phyloP scores from a whole-genome alignment of 768 basidiomycete species.

The Serendipita sp. region DNA sequence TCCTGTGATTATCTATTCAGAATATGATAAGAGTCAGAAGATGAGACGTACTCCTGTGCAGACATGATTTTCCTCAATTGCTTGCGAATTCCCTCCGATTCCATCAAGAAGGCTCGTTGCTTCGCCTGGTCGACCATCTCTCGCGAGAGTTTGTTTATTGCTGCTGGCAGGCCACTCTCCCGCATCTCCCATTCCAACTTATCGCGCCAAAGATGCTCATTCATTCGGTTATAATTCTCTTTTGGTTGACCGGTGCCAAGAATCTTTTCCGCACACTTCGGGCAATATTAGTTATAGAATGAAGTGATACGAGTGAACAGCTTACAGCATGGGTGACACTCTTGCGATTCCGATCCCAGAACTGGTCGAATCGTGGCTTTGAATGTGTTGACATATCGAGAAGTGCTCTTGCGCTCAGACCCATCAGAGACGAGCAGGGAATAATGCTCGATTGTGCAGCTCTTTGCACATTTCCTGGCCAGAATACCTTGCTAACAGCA shows the following conservation, averaged over 20 bases:
- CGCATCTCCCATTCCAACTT: not conserved
- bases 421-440: conserved; percentile 3
- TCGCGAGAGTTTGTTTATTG: not conserved
- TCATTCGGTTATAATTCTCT: conserved; percentile 5
- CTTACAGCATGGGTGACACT: not conserved
- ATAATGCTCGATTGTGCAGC: not conserved
- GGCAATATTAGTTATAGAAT: not conserved
- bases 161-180: not conserved
- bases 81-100: not conserved
- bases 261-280: conserved; percentile 1
- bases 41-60: not conserved
- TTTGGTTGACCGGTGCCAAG: not conserved
- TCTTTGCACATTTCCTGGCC: not conserved
- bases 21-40: too few relatives aligned
- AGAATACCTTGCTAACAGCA: not conserved
- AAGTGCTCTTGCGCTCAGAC: conserved; percentile 3
- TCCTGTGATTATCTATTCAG: not conserved
- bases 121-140: conserved; percentile 4
- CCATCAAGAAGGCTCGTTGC: not conserved
- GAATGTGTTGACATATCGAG: not conserved
- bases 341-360: not conserved
- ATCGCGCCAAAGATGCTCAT: not conserved
- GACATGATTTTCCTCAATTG: not conserved
- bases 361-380: not conserved
- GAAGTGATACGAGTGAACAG: not conserved